Conservation (phyloP, 495 filamentous ascomycete genomes). For the Penicillium manginii region DNA sequence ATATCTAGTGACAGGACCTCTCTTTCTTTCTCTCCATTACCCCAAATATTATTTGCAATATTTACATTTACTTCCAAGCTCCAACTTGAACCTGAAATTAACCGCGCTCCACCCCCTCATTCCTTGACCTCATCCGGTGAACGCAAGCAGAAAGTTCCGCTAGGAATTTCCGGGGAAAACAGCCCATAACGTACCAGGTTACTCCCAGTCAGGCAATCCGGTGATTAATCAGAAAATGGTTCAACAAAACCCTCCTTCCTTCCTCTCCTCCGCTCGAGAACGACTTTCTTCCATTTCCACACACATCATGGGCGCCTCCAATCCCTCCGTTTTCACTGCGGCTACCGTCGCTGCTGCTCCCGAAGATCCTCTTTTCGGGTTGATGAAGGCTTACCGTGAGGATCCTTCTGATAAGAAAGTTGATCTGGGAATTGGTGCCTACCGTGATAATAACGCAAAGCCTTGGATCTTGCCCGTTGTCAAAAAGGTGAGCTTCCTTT, state of each 20-base stretch:
- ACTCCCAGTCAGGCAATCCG: conserved; percentile 3
- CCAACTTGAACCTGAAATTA: background rate
- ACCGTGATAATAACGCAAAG: conserved; percentile 92
- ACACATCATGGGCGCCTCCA: conserved; percentile 51
- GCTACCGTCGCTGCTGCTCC: conserved; percentile 86
- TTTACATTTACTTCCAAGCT: background rate
- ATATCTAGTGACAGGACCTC: background rate
- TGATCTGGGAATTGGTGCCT: conserved; percentile 95
- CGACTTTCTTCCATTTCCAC: conserved; percentile 47
- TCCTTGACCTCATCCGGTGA: conserved; percentile 32
- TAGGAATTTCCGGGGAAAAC: conserved; percentile 28
- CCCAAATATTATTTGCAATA: background rate
- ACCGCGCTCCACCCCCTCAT: conserved; percentile 27
- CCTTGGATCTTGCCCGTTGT: conserved; percentile 98
- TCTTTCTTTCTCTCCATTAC: background rate
- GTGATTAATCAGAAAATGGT: conserved; percentile 9
- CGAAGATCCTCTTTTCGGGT: conserved; percentile 92
- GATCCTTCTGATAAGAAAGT: conserved; percentile 88
- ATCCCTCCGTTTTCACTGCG: conserved; percentile 71
- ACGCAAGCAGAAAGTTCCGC: conserved; percentile 37
- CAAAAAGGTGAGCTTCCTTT: conserved; percentile 69
- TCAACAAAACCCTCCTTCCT: conserved; percentile 25
- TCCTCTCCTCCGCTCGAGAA: conserved; percentile 30
- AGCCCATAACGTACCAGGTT: background rate
- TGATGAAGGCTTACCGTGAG: conserved; percentile 85